Evolutionary conservation across 1,284 basidiomycete genomes (phyloP).

Genomic region (Rhodotorula sp.): DNA sequence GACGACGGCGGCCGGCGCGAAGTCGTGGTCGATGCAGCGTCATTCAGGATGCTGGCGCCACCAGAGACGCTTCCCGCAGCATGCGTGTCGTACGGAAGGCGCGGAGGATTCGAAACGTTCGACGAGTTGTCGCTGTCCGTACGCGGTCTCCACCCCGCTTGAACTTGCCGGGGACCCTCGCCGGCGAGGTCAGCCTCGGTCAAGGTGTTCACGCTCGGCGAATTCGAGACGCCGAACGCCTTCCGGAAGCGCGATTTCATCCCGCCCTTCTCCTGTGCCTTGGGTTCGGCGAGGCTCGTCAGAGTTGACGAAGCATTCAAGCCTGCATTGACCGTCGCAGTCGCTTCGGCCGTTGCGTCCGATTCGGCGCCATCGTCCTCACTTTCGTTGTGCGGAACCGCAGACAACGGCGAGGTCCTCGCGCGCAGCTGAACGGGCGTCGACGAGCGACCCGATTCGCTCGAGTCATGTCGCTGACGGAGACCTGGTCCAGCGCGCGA

Average conservation of each 20-base stretch:
- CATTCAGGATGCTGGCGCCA: slow-evolving; percentile 8
- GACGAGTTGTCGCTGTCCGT: slow-evolving; percentile 16
- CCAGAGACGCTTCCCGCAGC: slow-evolving; percentile 4
- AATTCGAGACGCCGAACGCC: slow-evolving; percentile 30
- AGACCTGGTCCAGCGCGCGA: not conserved
- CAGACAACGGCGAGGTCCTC: slow-evolving; percentile 21
- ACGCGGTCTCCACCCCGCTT: not conserved
- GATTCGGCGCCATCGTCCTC: slow-evolving; percentile 24
- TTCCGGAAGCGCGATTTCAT: slow-evolving; percentile 36
- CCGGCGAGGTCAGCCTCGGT: slow-evolving; percentile 26
- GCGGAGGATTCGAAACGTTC: slow-evolving; percentile 5
- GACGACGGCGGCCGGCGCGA: slow-evolving; percentile 13
- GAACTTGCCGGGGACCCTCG: slow-evolving; percentile 16
- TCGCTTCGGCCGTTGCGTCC: slow-evolving; percentile 37
- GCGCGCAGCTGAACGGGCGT: slow-evolving; percentile 20
- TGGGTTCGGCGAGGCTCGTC: not conserved
- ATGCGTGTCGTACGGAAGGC: slow-evolving; percentile 9
- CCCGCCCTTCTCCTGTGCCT: slow-evolving; percentile 31
- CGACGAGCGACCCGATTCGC: slow-evolving; percentile 25
- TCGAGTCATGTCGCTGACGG: slow-evolving; percentile 8
- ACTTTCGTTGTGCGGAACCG: slow-evolving; percentile 6
- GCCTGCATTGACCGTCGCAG: slow-evolving; percentile 5
- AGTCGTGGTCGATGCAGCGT: slow-evolving; percentile 25
- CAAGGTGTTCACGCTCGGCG: slow-evolving; percentile 10
- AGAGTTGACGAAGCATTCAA: slow-evolving; percentile 1